These are phyloP conservation scores for Suhomyces ambrosiae DNA, from an alignment of 1,139 yeast species.

Conservation along the genomic window DNA sequence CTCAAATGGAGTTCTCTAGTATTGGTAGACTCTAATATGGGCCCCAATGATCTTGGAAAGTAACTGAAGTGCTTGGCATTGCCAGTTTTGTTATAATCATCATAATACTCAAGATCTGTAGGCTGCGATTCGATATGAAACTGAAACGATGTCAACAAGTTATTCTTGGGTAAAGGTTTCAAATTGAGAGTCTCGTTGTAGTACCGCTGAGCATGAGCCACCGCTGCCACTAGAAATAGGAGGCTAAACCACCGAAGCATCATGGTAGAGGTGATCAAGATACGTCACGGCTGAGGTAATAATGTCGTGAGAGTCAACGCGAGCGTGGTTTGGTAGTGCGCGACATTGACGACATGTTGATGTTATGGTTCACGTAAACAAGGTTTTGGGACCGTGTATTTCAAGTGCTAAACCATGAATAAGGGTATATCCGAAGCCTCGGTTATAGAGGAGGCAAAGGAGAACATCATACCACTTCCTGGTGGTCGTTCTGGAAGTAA, in stretches of 20 bases:
- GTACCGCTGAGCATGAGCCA: slow-evolving; percentile 12
- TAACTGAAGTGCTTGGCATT: slow-evolving; percentile 55
- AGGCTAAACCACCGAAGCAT: slow-evolving; percentile 6
- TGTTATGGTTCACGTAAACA: too few species aligned
- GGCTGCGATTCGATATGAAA: slow-evolving; percentile 61
- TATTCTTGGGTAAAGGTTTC: slow-evolving; percentile 72
- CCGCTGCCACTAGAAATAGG: slow-evolving; percentile 5
- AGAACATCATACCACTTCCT: slow-evolving; percentile 69
- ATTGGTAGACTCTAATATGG: slow-evolving; percentile 65
- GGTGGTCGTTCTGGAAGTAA: slow-evolving; percentile 73
- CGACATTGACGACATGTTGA: neutral
- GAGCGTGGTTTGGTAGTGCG: too few species aligned
- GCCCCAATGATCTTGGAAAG: slow-evolving; percentile 83
- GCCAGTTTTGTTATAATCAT: slow-evolving; percentile 28
- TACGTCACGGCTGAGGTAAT: too few species aligned
- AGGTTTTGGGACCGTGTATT: too few species aligned
- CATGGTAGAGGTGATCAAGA: too few species aligned
- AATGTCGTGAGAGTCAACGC: too few species aligned
- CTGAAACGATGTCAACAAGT: slow-evolving; percentile 64
- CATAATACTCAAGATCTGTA: slow-evolving; percentile 33
- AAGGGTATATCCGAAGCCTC: slow-evolving; percentile 39
- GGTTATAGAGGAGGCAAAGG: slow-evolving; percentile 70
- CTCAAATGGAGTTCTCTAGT: slow-evolving; percentile 79
- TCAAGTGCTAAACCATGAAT: neutral
- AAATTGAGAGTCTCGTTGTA: slow-evolving; percentile 63